Evolutionary conservation across 352 stramenopile genomes (phyloP).

Genomic region (Globisporangium lucens): DNA sequence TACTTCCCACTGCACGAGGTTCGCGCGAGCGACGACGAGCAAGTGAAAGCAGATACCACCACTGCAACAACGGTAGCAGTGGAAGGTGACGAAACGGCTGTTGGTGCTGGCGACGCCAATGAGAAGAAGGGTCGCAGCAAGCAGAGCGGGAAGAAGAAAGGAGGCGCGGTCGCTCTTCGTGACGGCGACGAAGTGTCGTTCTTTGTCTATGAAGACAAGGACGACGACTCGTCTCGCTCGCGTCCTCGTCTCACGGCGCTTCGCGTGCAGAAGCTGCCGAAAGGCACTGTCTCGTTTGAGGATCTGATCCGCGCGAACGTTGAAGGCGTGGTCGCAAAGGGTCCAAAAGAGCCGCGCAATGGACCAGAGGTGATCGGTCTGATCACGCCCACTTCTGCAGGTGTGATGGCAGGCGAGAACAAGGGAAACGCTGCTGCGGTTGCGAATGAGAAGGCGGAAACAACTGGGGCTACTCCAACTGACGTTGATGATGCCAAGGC

Average conservation of each 20-base stretch:
- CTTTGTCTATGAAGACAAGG: slow-evolving; percentile 69
- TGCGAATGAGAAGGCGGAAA: slow-evolving; percentile 18
- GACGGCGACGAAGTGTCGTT: slow-evolving; percentile 80
- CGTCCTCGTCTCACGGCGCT: slow-evolving; percentile 52
- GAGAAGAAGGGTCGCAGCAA: slow-evolving; percentile 10
- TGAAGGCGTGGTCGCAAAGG: slow-evolving; percentile 55
- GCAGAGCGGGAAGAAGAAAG: slow-evolving; percentile 17
- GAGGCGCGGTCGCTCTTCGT: slow-evolving; percentile 20
- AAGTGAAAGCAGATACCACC: neutral
- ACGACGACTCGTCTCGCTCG: slow-evolving; percentile 29
- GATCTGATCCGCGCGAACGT: slow-evolving; percentile 53
- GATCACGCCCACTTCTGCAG: slow-evolving; percentile 30
- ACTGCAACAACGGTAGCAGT: neutral
- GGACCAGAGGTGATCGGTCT: slow-evolving; percentile 52
- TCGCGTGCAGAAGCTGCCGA: slow-evolving; percentile 58
- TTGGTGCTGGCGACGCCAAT: neutral
- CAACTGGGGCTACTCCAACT: slow-evolving; percentile 7
- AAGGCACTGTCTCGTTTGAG: slow-evolving; percentile 64
- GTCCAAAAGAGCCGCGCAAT: slow-evolving; percentile 64
- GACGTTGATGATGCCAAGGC: neutral
- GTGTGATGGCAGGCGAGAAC: slow-evolving; percentile 2
- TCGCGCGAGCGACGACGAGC: slow-evolving; percentile 24
- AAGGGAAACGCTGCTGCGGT: slow-evolving; percentile 7
- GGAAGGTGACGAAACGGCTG: slow-evolving; percentile 18
- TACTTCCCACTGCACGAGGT: slow-evolving; percentile 76